Conservation (phyloP, 2,329 filamentous ascomycete genomes). For the Ceratocystis eucalypticola region DNA sequence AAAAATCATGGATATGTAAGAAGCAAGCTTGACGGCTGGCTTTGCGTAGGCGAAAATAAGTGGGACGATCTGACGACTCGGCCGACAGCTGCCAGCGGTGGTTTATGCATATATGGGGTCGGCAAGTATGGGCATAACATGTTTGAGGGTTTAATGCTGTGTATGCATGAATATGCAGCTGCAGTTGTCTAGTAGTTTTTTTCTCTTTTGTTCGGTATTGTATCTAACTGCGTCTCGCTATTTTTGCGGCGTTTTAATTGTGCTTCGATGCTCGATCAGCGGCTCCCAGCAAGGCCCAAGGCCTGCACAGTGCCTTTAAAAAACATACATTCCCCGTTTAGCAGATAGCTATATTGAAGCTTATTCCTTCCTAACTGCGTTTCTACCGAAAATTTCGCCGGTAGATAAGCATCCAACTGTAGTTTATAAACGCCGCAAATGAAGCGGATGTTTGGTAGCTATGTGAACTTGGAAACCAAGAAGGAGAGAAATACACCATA, state of each 20-base stretch:
- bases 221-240: neutral
- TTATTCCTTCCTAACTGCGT: slow-evolving; percentile 4
- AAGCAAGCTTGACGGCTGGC: neutral
- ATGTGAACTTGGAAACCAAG: neutral
- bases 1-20: neutral
- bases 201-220: neutral
- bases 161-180: slow-evolving; percentile 1
- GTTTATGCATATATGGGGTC: neutral
- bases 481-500: neutral
- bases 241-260: neutral
- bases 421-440: neutral
- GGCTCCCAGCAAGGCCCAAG: neutral
- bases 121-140: neutral
- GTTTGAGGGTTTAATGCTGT: neutral
- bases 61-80: neutral
- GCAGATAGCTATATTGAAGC: neutral
- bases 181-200: neutral
- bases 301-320: neutral
- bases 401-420: neutral
- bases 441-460: neutral
- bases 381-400: slow-evolving; percentile 10
- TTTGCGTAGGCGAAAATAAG: neutral
- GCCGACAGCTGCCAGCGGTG: neutral
- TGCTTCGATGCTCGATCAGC: neutral
- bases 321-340: neutral